Base-by-base conservation (phyloP, 2,329 filamentous ascomycete genomes). In the Pestalotiopsis sp. region DNA sequence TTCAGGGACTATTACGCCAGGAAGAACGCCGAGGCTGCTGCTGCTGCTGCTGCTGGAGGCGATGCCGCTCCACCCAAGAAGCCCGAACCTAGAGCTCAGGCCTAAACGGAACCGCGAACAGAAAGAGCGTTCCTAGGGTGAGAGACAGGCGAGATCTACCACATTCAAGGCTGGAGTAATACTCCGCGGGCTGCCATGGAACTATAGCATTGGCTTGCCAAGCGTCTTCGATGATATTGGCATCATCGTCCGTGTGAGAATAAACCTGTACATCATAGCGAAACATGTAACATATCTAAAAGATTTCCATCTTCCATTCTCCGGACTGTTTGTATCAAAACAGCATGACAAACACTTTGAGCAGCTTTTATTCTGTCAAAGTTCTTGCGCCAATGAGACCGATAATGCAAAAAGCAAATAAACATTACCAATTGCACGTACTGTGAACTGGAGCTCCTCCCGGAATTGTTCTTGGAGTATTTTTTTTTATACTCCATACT, bases 1-100 rank as follows among this genome's bases (percentile, higher is more conserved):
- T 73, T 77, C 70, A 67, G 64, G 11, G 76, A 76, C 58, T 77
- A 76, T 62, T 68, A 71, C 31, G 66, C 59, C 1, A 68, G 75
- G 3, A 59, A 64, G 69, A 71, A 66, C 6, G 70, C 69, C 11
- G 59, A 62, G 59, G 59, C 60, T 5, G 27, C 23, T n/a, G 23
- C 57, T 17, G 61, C 36, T 25, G 38, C 39, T 25, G 36, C 61
- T 23, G 20, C 61, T 41, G 61, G 23, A 49, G 39, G 62, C 6
- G 62, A 23, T 6, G 25, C 39, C 11, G 17, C 23, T 20, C 41
- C 62, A 6, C 13, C 38, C 20, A 23, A 20, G 62, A 45, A 45
- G 9, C 39, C 62, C 4, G 41, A 38, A 64, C 73, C 73, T 17
- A 70, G 63, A 59, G 72, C 71, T 5, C 72, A 74, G 70, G 62